Evolutionary conservation across 2,329 filamentous ascomycete genomes (phyloP).

Genomic region (Hypoxylon sp.): DNA sequence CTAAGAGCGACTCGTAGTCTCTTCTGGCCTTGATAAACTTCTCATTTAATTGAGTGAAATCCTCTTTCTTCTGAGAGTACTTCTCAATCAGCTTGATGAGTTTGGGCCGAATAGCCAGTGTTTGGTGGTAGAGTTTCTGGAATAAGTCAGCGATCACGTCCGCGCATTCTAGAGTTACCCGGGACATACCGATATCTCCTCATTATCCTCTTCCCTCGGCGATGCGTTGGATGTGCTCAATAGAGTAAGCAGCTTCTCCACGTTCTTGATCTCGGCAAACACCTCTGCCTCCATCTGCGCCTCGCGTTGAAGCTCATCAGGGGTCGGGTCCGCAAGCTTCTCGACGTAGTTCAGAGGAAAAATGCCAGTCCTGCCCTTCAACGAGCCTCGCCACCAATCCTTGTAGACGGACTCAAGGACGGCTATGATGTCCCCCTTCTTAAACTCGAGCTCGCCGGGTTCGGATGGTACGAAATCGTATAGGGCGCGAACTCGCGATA

Average conservation of each 20-base stretch:
- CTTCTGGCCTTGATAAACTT: slow-evolving; percentile 99
- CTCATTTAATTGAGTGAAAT: slow-evolving; percentile 98
- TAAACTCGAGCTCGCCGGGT: slow-evolving; percentile 93
- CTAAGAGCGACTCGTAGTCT: slow-evolving; percentile 95
- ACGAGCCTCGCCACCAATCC: slow-evolving; percentile 98
- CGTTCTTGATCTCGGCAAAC: slow-evolving; percentile 75
- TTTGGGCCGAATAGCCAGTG: slow-evolving; percentile 93
- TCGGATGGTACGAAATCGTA: slow-evolving; percentile 97
- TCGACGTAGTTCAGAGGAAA: slow-evolving; percentile 99
- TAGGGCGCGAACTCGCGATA: slow-evolving; percentile 91
- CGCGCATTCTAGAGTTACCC: background rate
- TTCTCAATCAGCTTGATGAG: slow-evolving; percentile 98
- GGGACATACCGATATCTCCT: slow-evolving; percentile 86
- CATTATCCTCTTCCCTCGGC: slow-evolving; percentile 89
- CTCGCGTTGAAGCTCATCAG: slow-evolving; percentile 93
- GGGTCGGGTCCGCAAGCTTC: slow-evolving; percentile 94
- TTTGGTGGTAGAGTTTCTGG: slow-evolving; percentile 88
- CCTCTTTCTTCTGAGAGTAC: slow-evolving; percentile 99
- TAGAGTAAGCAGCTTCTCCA: slow-evolving; percentile 83
- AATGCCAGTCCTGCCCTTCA: slow-evolving; percentile 95
- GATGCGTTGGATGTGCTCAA: slow-evolving; percentile 88
- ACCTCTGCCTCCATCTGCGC: slow-evolving; percentile 90
- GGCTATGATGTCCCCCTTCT: slow-evolving; percentile 96
- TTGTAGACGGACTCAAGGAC: slow-evolving; percentile 98
- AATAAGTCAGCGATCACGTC: slow-evolving; percentile 53